Evolutionary conservation across 2,329 filamentous ascomycete species (phyloP).

Genomic region (Botrytis galanthina): DNA sequence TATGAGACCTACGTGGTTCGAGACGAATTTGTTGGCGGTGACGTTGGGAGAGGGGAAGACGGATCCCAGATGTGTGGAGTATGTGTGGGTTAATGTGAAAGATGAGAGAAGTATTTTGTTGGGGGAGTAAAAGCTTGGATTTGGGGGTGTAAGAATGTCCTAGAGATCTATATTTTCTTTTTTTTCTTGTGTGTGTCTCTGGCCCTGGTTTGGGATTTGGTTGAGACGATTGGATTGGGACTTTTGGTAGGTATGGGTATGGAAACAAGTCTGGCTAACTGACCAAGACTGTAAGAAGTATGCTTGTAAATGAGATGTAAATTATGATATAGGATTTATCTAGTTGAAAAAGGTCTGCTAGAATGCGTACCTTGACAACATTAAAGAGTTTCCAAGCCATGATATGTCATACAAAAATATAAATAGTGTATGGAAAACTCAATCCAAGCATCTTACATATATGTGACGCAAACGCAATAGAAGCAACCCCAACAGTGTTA

Average conservation of each 20-base stretch:
- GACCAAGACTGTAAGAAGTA: neutral
- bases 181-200: neutral
- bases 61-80: constrained; percentile 36
- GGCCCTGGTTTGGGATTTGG: neutral
- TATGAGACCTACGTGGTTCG: constrained; percentile 35
- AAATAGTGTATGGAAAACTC: neutral
- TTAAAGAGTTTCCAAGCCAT: neutral
- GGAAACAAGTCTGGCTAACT: too few relatives aligned
- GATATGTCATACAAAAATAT: neutral
- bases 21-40: constrained; percentile 35
- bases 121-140: constrained; percentile 21
- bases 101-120: constrained; percentile 32
- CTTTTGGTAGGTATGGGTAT: neutral
- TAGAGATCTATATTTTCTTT: neutral
- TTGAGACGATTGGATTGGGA: neutral
- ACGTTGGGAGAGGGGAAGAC: constrained; percentile 30
- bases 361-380: neutral
- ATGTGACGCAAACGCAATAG: neutral
- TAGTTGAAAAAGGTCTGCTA: too few relatives aligned
- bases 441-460: neutral
- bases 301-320: neutral
- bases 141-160: neutral
- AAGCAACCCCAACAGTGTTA: too few relatives aligned
- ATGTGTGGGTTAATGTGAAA: constrained; percentile 34
- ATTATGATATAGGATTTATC: neutral